These are phyloP conservation scores for Spiromastix sp. DNA, from an alignment of 2,329 filamentous ascomycete genomes.

Conservation along the genomic window DNA sequence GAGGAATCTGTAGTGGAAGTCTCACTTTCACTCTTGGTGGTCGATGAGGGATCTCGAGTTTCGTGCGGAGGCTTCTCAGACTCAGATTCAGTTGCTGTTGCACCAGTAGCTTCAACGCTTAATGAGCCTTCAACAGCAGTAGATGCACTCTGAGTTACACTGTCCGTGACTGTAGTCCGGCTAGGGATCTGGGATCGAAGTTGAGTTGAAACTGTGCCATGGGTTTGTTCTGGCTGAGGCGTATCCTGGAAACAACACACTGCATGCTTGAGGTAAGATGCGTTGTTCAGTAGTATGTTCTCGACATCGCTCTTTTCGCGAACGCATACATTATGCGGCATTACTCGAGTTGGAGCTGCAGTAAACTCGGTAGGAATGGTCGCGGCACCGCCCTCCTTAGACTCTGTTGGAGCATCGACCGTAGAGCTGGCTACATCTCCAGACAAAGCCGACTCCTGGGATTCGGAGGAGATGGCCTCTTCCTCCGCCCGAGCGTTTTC, in stretches of 20 bases:
- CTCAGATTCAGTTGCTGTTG: slow-evolving; percentile 1
- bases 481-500: slow-evolving; percentile 55
- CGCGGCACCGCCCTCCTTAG: neutral
- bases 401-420: neutral
- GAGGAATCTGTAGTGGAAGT: too few species aligned
- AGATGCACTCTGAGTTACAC: neutral
- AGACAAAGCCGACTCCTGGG: neutral
- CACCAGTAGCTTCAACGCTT: neutral
- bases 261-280: neutral
- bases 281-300: neutral
- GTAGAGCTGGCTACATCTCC: too few species aligned
- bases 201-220: too few species aligned
- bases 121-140: slow-evolving; percentile 2
- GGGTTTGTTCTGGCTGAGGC: too few species aligned
- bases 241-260: neutral
- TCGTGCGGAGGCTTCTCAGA: slow-evolving; percentile 15
- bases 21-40: slow-evolving; percentile 4
- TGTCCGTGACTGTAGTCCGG: neutral
- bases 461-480: slow-evolving; percentile 11
- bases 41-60: slow-evolving; percentile 13
- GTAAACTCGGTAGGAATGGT: neutral
- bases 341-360: slow-evolving; percentile 3
- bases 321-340: neutral
- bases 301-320: neutral
- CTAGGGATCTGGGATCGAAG: slow-evolving; percentile 1